A percentile compares a stretch with the other conserved stretches of the same genome.
These are phyloP conservation scores for Ascochyta fabae DNA, from an alignment of 2,329 filamentous ascomycete species.

Conservation along the genomic window DNA sequence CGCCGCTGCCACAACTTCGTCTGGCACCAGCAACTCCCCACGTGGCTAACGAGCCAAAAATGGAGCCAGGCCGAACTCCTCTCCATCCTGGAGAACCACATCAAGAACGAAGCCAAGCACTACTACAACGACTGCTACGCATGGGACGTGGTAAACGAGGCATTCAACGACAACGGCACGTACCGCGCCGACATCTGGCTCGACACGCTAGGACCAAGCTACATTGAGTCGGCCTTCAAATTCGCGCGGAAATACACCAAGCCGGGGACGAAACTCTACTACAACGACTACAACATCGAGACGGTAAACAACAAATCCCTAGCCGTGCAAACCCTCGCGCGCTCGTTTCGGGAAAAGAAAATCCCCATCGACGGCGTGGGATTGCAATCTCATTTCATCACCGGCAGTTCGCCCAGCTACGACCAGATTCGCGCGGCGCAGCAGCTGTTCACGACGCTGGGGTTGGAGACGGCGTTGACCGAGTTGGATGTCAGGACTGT, in stretches of 20 bases:
- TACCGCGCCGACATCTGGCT: constrained; percentile 63
- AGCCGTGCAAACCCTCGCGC: constrained; percentile 41
- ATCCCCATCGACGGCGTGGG: constrained; percentile 67
- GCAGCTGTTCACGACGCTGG: constrained; percentile 58
- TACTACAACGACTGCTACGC: constrained; percentile 67
- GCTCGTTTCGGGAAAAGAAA: constrained; percentile 45
- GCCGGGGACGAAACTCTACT: constrained; percentile 65
- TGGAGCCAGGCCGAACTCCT: constrained; percentile 67
- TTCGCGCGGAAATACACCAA: constrained; percentile 61
- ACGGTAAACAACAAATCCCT: constrained; percentile 56
- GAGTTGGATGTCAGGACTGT: constrained; percentile 64
- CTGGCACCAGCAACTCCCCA: constrained; percentile 62
- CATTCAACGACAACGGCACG: constrained; percentile 63
- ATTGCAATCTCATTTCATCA: constrained; percentile 66
- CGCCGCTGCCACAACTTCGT: constrained; percentile 69
- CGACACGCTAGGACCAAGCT: constrained; percentile 62
- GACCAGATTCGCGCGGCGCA: constrained; percentile 55
- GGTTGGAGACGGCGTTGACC: constrained; percentile 65
- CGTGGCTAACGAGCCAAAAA: constrained; percentile 58
- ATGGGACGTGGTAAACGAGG: constrained; percentile 73
- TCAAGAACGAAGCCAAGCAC: constrained; percentile 63
- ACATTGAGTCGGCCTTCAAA: constrained; percentile 64
- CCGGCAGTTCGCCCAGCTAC: constrained; percentile 58
- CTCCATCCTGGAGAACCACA: constrained; percentile 64
- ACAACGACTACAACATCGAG: constrained; percentile 71